Base-by-base conservation (phyloP, 208 protist species). In the Tritrichomonas foetus region DNA sequence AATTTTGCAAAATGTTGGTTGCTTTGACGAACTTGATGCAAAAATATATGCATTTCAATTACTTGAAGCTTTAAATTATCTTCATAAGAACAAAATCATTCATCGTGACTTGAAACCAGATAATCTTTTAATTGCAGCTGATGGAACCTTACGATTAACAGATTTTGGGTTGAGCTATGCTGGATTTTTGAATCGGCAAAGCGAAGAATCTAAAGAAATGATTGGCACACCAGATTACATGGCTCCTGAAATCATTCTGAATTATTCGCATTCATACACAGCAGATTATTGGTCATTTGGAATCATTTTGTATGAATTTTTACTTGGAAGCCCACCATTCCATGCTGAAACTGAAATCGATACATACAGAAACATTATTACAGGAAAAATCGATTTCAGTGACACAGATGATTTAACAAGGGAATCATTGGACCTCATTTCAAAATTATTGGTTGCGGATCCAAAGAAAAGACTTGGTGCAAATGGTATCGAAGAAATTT, bases 221-320 rank as follows among this genome's bases (percentile, higher is more conserved):
- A 47, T 89, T 57, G 78, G 78, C 25, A 89, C 78, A 39, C 78
- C 78, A 27, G 78, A 89, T 61, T 89, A 89, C 44, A 89, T 89
- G 14, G 78, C 78, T 14, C 78, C 78, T 33, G 78, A 89, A 57
- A 89, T 89, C 2, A 13, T 89, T 14, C 27, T 89, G 0, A 89
- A 89, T 36, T 27, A 57, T 20, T 47, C 41, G 39, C 78, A 89
- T 57, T 41, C 78, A 61, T 89, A 57, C 78, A 57, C 47, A 5
- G 78, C n/a, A 11, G 78, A 89, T 61, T 89, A 39, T 25, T 89
- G 78, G 78, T 89, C 78, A 20, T 36, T 89, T 3, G 78, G 78
- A 20, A 47, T 89, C 11, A 61, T 89, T 0, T 11, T 57, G 33
- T 89, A 89, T 36, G 78, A 89, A n/a, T n/a, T 89, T 3, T 89